Conservation (phyloP, 352 stramenopile species). For the Phytophthora constricta region DNA sequence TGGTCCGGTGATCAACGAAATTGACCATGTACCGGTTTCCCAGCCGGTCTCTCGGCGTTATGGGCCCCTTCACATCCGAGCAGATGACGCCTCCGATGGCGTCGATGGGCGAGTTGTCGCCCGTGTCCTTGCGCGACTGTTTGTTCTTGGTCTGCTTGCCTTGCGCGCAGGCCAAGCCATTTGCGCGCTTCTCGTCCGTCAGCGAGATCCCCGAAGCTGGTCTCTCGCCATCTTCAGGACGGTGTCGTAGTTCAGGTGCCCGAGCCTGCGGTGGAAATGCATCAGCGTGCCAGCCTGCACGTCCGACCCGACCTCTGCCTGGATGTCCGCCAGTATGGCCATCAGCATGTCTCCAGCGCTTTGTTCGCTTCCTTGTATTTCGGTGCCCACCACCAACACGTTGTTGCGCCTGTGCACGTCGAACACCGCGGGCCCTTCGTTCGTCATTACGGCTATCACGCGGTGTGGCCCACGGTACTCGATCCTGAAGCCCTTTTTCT, state of each 20-base stretch:
- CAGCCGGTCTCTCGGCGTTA: constrained; percentile 1
- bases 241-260: constrained; percentile 19
- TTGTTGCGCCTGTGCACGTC: constrained; percentile 16
- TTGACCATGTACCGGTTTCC: constrained; percentile 24
- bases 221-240: constrained; percentile 13
- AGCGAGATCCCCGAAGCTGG: constrained; percentile 10
- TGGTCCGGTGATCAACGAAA: constrained; percentile 16
- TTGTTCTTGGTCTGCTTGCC: constrained; percentile 27
- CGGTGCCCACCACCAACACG: constrained; percentile 8
- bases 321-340: constrained; percentile 16
- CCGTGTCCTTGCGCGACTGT: constrained; percentile 22
- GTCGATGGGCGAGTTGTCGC: constrained; percentile 21
- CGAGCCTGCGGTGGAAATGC: constrained; percentile 20
- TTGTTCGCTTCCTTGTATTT: not conserved
- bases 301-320: not conserved
- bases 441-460: not conserved
- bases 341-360: constrained; percentile 11
- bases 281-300: constrained; percentile 15
- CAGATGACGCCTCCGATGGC: constrained; percentile 18
- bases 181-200: constrained; percentile 4
- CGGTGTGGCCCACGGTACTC: constrained; percentile 4
- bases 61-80: constrained; percentile 12
- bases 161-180: constrained; percentile 21
- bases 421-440: not conserved
- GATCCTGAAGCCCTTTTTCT: constrained; percentile 15